phyloP scores from a whole-genome alignment of 1,284 basidiomycete species.

The Cronartium quercuum region DNA sequence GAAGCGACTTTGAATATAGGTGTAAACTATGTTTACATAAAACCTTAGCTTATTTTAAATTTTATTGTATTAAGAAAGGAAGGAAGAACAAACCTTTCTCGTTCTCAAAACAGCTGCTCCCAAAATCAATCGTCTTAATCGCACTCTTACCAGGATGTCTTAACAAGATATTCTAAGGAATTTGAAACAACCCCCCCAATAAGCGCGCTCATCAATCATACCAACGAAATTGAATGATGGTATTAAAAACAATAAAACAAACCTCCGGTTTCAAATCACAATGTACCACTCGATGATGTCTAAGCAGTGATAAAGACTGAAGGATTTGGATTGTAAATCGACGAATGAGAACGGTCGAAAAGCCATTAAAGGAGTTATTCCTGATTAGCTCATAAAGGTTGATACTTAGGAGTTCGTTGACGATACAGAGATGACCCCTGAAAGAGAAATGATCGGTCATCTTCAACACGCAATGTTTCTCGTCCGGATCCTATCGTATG shows the following conservation, averaged over 20 bases:
- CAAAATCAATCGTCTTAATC: slow-evolving; percentile 98
- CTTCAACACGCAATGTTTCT: slow-evolving; percentile 93
- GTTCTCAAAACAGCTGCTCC: slow-evolving; percentile 95
- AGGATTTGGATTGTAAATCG: slow-evolving; percentile 96
- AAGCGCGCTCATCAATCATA: no score
- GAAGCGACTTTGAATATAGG: slow-evolving; percentile 93
- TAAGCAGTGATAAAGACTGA: slow-evolving; percentile 80
- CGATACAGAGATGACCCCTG: slow-evolving; percentile 94
- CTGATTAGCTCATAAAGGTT: slow-evolving; percentile 99
- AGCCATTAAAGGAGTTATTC: slow-evolving; percentile 95
- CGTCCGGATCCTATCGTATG: slow-evolving; percentile 78
- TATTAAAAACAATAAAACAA: slow-evolving; percentile 42
- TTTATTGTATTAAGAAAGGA: not conserved
- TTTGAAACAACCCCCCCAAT: not conserved
- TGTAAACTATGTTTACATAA: slow-evolving; percentile 64
- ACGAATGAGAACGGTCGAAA: slow-evolving; percentile 86
- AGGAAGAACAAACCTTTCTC: slow-evolving; percentile 73
- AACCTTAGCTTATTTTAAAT: not conserved
- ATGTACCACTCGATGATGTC: slow-evolving; percentile 96
- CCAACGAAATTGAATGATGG: not conserved
- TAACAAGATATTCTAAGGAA: slow-evolving; percentile 76
- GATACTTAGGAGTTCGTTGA: slow-evolving; percentile 95
- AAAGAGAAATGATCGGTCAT: slow-evolving; percentile 99
- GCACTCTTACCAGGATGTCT: slow-evolving; percentile 91
- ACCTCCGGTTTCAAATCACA: slow-evolving; percentile 99